Evolutionary conservation across 2,329 filamentous ascomycete species (phyloP), one percentile per base, ranked within the genome.

Genomic region (Fusarium sp.): DNA sequence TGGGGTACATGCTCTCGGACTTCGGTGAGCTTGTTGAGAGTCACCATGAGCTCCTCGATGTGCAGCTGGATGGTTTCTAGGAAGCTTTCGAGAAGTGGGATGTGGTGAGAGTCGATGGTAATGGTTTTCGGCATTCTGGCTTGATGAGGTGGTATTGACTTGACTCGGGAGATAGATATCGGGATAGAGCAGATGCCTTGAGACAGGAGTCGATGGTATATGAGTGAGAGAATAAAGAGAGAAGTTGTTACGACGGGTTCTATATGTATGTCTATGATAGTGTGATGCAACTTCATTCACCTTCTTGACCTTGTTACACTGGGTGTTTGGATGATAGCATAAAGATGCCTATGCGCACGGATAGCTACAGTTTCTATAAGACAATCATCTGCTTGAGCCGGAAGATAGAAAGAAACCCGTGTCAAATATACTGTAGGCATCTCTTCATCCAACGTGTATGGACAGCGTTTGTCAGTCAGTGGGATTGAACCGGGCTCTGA

Each of bases 11-110:
- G 28, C 5, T 43, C 28, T 13, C 41, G 46, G 27, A 68, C 12
- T 34, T 68, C 63, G 11, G 23, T 40, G 7, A 67, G 45, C 11
- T 50, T 55, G 11, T 45, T 47, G 28, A 67, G 53, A 2, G 41
- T 48, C 16, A 55, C n/a, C 21, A 55, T 27, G 5, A 68, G 41
- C 4, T 63, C 49, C 2, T 67, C 43, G 7, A 55, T 45, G 20
- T 41, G 57, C 13, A 10, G 13, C 18, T 59, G 34, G 9, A 67
- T 30, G 2, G 13, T 18, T 3, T 14, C 16, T 20, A 67, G 30
- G 7, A 67, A 49, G 32, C 30, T 45, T 40, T 51, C 34, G 5
- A 67, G 28, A 13, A 67, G 51, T 11, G 51, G 42, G 4, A 63
- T 16, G 7, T 63, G 49, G 12, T 40, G 11, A 6, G 28, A 4